Conservation (phyloP, 495 filamentous ascomycete genomes). For the Lineolata rhizophorae region DNA sequence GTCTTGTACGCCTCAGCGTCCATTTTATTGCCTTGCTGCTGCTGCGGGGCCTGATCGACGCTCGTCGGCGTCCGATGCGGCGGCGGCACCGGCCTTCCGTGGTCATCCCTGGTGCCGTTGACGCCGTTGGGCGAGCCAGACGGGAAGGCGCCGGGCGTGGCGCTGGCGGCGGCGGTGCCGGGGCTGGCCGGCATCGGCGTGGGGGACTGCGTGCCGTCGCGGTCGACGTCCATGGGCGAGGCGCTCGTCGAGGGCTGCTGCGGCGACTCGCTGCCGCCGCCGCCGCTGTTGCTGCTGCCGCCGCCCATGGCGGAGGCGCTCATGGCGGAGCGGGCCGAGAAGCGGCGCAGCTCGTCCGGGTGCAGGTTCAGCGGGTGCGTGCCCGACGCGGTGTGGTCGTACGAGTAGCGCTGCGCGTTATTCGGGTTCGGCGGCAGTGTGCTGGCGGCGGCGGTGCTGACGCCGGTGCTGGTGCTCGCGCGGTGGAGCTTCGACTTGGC, state of each 20-base stretch:
- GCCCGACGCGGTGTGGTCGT: no score
- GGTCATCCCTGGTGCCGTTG: slow-evolving; percentile 27
- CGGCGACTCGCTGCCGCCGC: slow-evolving; percentile 22
- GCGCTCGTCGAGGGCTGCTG: no score
- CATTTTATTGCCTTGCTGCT: slow-evolving; percentile 24
- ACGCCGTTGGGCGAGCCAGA: slow-evolving; percentile 21
- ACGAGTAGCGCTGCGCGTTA: no score
- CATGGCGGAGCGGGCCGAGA: slow-evolving; percentile 49
- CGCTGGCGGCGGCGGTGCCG: slow-evolving; percentile 7
- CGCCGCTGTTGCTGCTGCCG: neutral
- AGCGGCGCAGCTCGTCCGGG: slow-evolving; percentile 48
- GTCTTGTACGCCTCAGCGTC: slow-evolving; percentile 82
- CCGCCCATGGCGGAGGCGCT: slow-evolving; percentile 7
- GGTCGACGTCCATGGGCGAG: slow-evolving; percentile 77
- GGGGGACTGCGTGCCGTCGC: slow-evolving; percentile 30
- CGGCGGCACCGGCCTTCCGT: slow-evolving; percentile 49
- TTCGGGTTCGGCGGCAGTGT: no score
- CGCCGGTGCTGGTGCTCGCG: no score
- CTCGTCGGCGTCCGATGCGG: slow-evolving; percentile 47
- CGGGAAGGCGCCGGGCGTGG: neutral
- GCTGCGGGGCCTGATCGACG: slow-evolving; percentile 22
- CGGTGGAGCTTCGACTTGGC: no score
- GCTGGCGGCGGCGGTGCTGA: no score
- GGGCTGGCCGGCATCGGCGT: slow-evolving; percentile 20
- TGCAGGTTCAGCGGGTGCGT: slow-evolving; percentile 73